phyloP scores from a whole-genome alignment of 345 rosid genomes.

The Lumnitzera racemosa region DNA sequence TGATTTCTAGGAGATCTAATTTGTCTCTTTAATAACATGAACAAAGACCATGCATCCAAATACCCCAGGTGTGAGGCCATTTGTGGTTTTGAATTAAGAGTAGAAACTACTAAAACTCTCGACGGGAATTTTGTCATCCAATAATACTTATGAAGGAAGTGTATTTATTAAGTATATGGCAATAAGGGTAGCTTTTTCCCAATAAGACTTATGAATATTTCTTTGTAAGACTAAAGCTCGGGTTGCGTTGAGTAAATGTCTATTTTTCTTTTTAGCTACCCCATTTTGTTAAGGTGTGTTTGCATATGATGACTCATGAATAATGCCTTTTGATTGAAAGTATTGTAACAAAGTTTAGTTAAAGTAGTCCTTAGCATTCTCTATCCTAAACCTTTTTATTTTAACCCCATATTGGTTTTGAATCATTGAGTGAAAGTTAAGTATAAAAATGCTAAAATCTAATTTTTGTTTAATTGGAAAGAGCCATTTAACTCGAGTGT shows the following conservation, averaged over 20 bases:
- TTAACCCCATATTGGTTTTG: background rate
- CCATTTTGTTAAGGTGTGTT: background rate
- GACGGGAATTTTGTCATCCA: no score
- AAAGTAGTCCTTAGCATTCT: background rate
- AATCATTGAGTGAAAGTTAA: background rate
- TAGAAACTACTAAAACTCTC: no score
- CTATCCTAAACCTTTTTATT: background rate
- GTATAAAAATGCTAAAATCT: background rate
- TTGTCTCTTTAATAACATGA: no score
- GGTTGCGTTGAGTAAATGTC: background rate
- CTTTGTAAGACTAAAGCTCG: background rate
- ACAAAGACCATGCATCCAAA: no score
- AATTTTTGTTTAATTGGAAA: background rate
- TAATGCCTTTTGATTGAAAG: background rate
- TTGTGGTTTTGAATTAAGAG: no score
- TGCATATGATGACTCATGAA: background rate
- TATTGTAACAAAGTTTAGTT: background rate
- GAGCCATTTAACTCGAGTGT: background rate
- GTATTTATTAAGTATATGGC: no score
- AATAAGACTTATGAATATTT: background rate
- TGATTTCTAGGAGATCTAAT: no score
- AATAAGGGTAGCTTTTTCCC: background rate
- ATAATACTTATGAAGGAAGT: no score
- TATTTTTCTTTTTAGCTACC: background rate
- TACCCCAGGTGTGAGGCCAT: no score